A percentile compares a stretch with the other conserved stretches of the same genome.
phyloP scores from a whole-genome alignment of 345 rosid species.

The Syzygium oleosum region DNA sequence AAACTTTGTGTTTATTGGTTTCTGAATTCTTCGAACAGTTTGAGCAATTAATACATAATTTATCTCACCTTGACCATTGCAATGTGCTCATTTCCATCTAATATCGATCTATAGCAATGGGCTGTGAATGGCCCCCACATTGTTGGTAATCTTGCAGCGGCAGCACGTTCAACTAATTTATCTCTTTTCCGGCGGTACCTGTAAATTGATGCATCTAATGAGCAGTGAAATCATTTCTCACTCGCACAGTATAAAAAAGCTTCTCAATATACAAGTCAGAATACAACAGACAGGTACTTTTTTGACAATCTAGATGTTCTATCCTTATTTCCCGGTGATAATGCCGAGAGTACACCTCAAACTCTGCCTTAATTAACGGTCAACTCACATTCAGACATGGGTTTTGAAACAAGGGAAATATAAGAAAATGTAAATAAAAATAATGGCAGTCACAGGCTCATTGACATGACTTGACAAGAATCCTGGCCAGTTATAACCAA shows the following conservation, averaged over 20 bases:
- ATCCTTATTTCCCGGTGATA: background rate
- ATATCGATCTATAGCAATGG: slow-evolving; percentile 28
- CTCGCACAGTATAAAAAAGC: background rate
- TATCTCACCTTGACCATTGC: slow-evolving; percentile 94
- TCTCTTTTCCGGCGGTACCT: slow-evolving; percentile 89
- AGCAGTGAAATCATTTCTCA: background rate
- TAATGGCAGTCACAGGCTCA: background rate
- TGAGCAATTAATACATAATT: background rate
- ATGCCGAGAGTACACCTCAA: background rate
- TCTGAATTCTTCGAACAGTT: background rate
- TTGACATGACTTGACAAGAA: background rate
- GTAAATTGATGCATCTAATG: slow-evolving; percentile 5
- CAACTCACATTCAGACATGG: background rate
- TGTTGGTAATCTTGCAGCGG: slow-evolving; percentile 80
- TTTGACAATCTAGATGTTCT: background rate
- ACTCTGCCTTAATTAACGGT: background rate
- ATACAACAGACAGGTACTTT: background rate
- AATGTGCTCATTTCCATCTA: slow-evolving; percentile 78
- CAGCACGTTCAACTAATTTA: slow-evolving; percentile 58
- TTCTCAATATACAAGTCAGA: background rate
- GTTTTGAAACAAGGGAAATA: background rate
- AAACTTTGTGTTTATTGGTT: background rate
- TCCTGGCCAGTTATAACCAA: background rate
- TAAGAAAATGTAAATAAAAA: background rate
- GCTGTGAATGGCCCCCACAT: slow-evolving; percentile 76